phyloP scores from a whole-genome alignment of 106 monocot species.

The Dendrobium catenatum region DNA sequence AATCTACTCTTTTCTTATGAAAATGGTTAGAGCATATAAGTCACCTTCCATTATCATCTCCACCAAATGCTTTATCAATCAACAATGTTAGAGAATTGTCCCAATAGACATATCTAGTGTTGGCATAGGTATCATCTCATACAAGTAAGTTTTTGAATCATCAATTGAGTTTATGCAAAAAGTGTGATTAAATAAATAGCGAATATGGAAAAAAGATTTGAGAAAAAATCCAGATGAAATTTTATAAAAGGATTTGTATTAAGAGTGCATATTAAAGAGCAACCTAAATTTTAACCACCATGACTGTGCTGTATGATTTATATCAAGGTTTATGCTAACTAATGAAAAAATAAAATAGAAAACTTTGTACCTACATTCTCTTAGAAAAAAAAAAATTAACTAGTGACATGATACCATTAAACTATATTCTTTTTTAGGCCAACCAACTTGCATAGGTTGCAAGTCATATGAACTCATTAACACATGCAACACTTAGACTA shows the following conservation, averaged over 20 bases:
- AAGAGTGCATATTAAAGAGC: not conserved
- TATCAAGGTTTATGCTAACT: too few species aligned
- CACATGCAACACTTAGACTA: too few species aligned
- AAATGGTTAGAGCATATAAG: too few species aligned
- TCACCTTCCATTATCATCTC: not conserved
- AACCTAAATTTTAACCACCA: not conserved
- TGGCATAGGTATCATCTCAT: not conserved
- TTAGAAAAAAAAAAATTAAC: too few species aligned
- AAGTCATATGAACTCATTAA: too few species aligned
- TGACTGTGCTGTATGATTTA: not conserved
- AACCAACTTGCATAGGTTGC: too few species aligned
- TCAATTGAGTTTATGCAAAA: not conserved
- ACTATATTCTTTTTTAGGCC: too few species aligned
- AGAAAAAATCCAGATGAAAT: not conserved
- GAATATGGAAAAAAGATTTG: not conserved
- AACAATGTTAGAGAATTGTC: not conserved
- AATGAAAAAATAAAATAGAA: too few species aligned
- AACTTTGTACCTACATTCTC: too few species aligned
- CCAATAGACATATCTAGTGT: not conserved
- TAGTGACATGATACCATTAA: too few species aligned
- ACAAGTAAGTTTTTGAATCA: not conserved
- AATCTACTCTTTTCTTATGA: too few species aligned
- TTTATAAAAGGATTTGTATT: not conserved
- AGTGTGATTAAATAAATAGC: not conserved
- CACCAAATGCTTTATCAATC: not conserved